phyloP scores from a whole-genome alignment of 768 basidiomycete genomes.

The Clitopilus hobsonii region DNA sequence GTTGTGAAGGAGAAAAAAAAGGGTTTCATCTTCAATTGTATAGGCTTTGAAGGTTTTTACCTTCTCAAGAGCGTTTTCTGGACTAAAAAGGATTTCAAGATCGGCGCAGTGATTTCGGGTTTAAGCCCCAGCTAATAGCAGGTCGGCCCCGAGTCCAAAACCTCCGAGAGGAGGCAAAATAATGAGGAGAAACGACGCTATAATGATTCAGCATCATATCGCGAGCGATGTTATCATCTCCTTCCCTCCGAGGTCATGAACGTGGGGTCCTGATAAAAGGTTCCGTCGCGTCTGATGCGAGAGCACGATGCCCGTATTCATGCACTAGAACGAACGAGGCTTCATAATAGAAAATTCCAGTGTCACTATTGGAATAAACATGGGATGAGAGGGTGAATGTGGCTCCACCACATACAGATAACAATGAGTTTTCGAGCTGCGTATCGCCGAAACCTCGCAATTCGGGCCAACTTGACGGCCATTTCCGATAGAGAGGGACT shows the following conservation, averaged over 20 bases:
- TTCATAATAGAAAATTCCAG: not conserved
- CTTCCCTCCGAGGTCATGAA: not conserved
- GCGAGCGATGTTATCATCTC: not conserved
- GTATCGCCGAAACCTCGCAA: constrained; percentile 1
- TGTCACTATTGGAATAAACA: not conserved
- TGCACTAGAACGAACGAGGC: too few relatives aligned
- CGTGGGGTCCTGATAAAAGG: not conserved
- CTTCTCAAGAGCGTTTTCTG: too few relatives aligned
- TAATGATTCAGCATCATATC: not conserved
- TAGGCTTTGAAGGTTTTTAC: not conserved
- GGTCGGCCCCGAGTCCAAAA: not conserved
- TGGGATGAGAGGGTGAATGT: not conserved
- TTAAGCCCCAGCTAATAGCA: not conserved
- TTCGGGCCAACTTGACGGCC: not conserved
- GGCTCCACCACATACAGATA: not conserved
- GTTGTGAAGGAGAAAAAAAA: not conserved
- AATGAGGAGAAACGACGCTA: not conserved
- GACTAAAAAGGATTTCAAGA: too few relatives aligned
- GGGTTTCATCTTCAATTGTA: too few relatives aligned
- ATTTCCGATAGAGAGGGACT: not conserved
- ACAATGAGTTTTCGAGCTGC: not conserved
- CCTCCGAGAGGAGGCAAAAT: not conserved
- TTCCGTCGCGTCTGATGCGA: not conserved
- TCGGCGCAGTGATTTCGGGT: not conserved
- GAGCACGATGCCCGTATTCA: too few relatives aligned